phyloP scores from a whole-genome alignment of 2,329 filamentous ascomycete genomes.

The Botrytis galanthina region DNA sequence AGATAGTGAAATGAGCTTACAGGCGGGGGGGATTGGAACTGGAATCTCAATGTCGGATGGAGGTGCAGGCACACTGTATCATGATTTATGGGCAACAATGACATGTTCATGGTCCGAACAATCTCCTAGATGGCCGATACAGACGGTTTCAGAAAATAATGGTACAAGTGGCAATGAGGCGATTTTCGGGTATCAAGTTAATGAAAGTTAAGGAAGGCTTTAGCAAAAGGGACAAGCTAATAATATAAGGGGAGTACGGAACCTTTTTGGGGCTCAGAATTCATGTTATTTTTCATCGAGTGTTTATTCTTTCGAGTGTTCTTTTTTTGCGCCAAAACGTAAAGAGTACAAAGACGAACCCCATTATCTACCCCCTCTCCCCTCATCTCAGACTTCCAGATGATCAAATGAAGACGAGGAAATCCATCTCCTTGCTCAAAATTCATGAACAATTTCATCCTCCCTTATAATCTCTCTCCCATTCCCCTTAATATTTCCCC shows the following conservation, averaged over 20 bases:
- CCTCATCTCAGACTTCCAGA: not conserved
- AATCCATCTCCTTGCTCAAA: too few relatives aligned
- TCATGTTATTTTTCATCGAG: not conserved
- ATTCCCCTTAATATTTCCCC: accelerated
- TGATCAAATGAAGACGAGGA: not conserved
- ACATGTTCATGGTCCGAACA: conserved; percentile 31
- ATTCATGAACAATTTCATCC: not conserved
- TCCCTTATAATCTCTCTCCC: too few relatives aligned
- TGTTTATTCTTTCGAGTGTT: not conserved
- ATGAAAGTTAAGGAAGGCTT: not conserved
- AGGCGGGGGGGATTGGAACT: not conserved
- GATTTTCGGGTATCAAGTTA: not conserved
- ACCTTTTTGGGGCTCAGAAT: not conserved
- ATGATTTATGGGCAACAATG: conserved; percentile 37
- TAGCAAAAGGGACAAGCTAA: not conserved
- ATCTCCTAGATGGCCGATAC: not conserved
- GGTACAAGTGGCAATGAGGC: too few relatives aligned
- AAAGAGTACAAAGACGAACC: not conserved
- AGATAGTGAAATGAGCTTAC: not conserved
- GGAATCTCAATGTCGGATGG: not conserved
- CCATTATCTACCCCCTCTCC: not conserved
- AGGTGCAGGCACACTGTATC: conserved; percentile 19
- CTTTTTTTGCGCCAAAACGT: not conserved
- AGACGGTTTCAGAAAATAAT: too few relatives aligned
- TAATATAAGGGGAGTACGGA: not conserved